Evolutionary conservation across 2,329 filamentous ascomycete genomes (phyloP).

Genomic region (Epichloe aotearoae): DNA sequence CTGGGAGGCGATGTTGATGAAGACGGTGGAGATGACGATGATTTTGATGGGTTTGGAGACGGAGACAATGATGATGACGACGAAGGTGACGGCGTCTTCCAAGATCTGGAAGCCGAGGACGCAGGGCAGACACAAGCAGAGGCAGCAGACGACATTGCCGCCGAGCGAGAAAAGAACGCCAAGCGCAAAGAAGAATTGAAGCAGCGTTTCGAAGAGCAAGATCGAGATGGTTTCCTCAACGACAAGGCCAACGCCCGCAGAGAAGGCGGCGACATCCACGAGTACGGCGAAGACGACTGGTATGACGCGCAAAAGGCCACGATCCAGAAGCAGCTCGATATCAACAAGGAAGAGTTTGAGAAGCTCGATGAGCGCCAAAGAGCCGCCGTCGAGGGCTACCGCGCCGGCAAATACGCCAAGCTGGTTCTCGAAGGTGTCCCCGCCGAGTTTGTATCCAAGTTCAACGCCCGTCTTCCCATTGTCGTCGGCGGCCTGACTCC

Average conservation of each 20-base stretch:
- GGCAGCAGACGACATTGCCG: conserved; percentile 50
- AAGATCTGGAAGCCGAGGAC: conserved; percentile 55
- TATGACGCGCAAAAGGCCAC: conserved; percentile 93
- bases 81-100: conserved; percentile 70
- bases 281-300: conserved; percentile 97
- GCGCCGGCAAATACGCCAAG: conserved; percentile 84
- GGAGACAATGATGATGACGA: conserved; percentile 49
- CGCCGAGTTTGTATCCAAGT: conserved; percentile 74
- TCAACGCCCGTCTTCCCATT: conserved; percentile 70
- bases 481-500: conserved; percentile 84
- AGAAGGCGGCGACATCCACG: conserved; percentile 55
- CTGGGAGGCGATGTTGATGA: conserved; percentile 25
- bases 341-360: conserved; percentile 91
- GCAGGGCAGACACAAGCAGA: conserved; percentile 28
- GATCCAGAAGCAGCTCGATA: conserved; percentile 89
- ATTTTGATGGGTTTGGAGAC: conserved; percentile 37
- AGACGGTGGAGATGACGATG: conserved; percentile 39
- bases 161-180: conserved; percentile 83
- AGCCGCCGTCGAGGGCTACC: conserved; percentile 75
- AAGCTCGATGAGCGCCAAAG: conserved; percentile 74
- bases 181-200: conserved; percentile 88
- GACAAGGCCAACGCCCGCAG: conserved; percentile 67
- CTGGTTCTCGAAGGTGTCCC: conserved; percentile 82
- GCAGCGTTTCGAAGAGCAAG: conserved; percentile 91
- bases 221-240: conserved; percentile 88